These are phyloP conservation scores for Salix purpurea DNA, from an alignment of 345 rosid species.

Conservation along the genomic window DNA sequence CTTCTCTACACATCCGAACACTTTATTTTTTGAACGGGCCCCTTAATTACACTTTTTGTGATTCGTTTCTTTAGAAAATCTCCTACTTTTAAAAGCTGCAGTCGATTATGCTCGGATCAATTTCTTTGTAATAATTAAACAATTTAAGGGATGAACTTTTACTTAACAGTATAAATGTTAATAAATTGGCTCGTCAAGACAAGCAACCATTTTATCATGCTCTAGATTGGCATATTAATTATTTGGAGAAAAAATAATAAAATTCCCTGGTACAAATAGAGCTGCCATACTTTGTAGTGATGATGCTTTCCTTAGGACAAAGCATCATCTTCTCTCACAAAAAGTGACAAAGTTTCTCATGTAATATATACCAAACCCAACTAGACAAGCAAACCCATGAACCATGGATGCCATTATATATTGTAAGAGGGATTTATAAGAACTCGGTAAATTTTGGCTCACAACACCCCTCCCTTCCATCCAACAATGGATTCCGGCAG, in stretches of 20 bases:
- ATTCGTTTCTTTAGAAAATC: no score
- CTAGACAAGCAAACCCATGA: conserved; percentile 27
- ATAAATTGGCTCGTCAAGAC: background rate
- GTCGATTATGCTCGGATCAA: no score
- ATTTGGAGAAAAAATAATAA: background rate
- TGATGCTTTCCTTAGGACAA: conserved; percentile 24
- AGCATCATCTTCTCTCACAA: conserved; percentile 7
- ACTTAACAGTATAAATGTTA: background rate
- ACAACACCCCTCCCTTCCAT: background rate
- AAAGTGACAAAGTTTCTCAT: background rate
- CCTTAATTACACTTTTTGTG: no score
- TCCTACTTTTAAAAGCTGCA: no score
- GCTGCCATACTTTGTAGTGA: background rate
- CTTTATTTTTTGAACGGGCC: no score
- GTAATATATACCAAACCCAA: conserved; percentile 31
- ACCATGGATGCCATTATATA: background rate
- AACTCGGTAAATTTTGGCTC: background rate
- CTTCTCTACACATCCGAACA: no score
- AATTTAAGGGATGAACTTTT: no score
- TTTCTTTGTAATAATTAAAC: no score
- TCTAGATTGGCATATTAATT: background rate
- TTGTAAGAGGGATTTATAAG: background rate
- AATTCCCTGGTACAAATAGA: background rate
- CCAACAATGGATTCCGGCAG: background rate
- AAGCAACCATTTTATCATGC: background rate